Evolutionary conservation across 192 early-diverging fungal species (phyloP).

Genomic region (Linnemannia hyalina): DNA sequence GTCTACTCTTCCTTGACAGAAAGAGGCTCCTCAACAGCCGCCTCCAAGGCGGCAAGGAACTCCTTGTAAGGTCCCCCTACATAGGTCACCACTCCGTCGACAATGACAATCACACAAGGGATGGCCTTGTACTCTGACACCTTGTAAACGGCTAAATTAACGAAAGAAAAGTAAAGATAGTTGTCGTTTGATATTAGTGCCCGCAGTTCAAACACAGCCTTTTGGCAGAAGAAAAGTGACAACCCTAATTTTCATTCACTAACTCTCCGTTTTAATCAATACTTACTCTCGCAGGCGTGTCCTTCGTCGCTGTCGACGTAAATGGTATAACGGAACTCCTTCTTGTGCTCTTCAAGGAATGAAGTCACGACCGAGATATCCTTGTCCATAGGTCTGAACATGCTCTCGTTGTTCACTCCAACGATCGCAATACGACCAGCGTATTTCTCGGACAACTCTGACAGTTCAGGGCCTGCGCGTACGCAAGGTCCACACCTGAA

Average conservation of each 20-base stretch:
- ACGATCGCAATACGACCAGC: conserved; percentile 35
- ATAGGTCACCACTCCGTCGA: conserved; percentile 27
- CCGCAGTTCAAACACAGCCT: neutral
- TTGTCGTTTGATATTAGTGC: neutral
- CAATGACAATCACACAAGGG: conserved; percentile 36
- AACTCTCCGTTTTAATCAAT: neutral
- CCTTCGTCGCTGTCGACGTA: conserved; percentile 31
- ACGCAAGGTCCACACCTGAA: conserved; percentile 46
- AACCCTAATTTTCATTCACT: neutral
- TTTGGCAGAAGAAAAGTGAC: neutral
- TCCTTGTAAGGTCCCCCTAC: conserved; percentile 17
- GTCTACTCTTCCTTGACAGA: conserved; percentile 23
- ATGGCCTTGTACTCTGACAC: conserved; percentile 28
- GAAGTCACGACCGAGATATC: conserved; percentile 3
- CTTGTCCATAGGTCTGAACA: conserved; percentile 10
- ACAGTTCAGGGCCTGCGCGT: conserved; percentile 26
- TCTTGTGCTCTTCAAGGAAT: conserved; percentile 36
- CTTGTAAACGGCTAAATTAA: conserved; percentile 28
- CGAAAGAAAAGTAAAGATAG: neutral
- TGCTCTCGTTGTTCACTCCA: conserved; percentile 37
- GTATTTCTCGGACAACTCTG: conserved; percentile 36
- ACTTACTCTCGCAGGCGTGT: conserved; percentile 33
- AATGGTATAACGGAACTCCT: conserved; percentile 25
- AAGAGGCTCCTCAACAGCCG: conserved; percentile 1
- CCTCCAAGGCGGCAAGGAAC: conserved; percentile 20